Evolutionary conservation across 2,329 filamentous ascomycete genomes (phyloP).

Genomic region (Fusarium sarcochroum): DNA sequence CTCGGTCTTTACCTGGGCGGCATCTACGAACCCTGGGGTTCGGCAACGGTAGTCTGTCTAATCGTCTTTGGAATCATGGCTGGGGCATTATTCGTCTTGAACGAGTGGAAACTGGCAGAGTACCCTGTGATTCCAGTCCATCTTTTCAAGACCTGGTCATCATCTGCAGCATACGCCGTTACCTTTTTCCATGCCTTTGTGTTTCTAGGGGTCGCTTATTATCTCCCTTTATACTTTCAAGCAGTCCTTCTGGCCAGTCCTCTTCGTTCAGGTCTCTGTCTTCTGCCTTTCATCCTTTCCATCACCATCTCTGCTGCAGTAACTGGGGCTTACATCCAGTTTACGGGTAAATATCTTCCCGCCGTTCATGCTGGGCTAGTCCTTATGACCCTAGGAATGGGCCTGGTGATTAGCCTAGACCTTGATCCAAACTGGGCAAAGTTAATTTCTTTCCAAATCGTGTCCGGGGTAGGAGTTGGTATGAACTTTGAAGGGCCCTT

Average conservation of each 20-base stretch:
- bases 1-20: constrained; percentile 80
- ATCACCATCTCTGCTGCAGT: constrained; percentile 60
- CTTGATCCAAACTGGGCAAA: constrained; percentile 62
- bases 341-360: constrained; percentile 71
- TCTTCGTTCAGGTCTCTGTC: constrained; percentile 71
- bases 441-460: constrained; percentile 69
- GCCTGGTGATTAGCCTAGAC: constrained; percentile 69
- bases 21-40: constrained; percentile 72
- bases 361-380: constrained; percentile 67
- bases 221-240: constrained; percentile 81
- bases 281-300: constrained; percentile 72
- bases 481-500: constrained; percentile 75
- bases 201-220: constrained; percentile 77
- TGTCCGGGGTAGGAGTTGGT: constrained; percentile 72
- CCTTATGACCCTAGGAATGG: constrained; percentile 71
- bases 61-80: constrained; percentile 70
- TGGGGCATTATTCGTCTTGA: constrained; percentile 67
- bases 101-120: constrained; percentile 74
- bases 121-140: constrained; percentile 78
- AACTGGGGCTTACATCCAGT: constrained; percentile 60
- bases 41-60: constrained; percentile 72
- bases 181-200: constrained; percentile 65
- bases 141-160: constrained; percentile 70
- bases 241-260: constrained; percentile 73
- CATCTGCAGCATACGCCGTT: constrained; percentile 67